Conservation (phyloP, 2,329 filamentous ascomycete species). For the Epichloe bromicola region DNA sequence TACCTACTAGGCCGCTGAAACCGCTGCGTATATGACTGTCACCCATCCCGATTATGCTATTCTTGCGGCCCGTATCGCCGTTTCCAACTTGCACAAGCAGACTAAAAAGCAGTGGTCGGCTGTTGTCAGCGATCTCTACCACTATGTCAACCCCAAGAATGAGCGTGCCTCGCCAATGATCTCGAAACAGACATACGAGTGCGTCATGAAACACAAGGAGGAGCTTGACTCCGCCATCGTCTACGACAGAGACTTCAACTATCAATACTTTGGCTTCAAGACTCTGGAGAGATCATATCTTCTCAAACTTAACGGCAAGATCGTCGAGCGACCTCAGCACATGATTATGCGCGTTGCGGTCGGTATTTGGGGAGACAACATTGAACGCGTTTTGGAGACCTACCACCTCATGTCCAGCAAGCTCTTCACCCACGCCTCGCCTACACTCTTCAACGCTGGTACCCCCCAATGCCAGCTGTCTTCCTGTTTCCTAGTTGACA, state of each 20-base stretch:
- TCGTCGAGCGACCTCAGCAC: slow-evolving; percentile 94
- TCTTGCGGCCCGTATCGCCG: slow-evolving; percentile 92
- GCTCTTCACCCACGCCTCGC: slow-evolving; percentile 95
- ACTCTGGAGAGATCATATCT: slow-evolving; percentile 96
- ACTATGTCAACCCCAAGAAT: slow-evolving; percentile 95
- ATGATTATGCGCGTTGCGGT: slow-evolving; percentile 99
- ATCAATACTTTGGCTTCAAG: slow-evolving; percentile 99
- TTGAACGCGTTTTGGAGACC: slow-evolving; percentile 90
- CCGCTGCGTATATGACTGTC: slow-evolving; percentile 98
- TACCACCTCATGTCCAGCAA: slow-evolving; percentile 99
- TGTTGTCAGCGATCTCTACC: slow-evolving; percentile 83
- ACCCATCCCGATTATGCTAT: slow-evolving; percentile 99
- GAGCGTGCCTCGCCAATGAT: slow-evolving; percentile 81
- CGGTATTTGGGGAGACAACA: slow-evolving; percentile 88
- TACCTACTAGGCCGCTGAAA: slow-evolving; percentile 71
- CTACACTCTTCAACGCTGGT: slow-evolving; percentile 94
- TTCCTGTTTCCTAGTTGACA: slow-evolving; percentile 97
- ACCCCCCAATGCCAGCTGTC: slow-evolving; percentile 95
- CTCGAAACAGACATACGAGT: slow-evolving; percentile 77
- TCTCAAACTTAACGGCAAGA: slow-evolving; percentile 87
- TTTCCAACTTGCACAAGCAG: slow-evolving; percentile 99
- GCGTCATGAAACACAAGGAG: slow-evolving; percentile 88
- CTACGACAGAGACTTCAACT: slow-evolving; percentile 99
- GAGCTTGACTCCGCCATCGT: slow-evolving; percentile 98
- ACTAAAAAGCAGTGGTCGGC: slow-evolving; percentile 99